Evolutionary conservation across 768 basidiomycete genomes (phyloP).

Genomic region (Trametes cinnabarina): DNA sequence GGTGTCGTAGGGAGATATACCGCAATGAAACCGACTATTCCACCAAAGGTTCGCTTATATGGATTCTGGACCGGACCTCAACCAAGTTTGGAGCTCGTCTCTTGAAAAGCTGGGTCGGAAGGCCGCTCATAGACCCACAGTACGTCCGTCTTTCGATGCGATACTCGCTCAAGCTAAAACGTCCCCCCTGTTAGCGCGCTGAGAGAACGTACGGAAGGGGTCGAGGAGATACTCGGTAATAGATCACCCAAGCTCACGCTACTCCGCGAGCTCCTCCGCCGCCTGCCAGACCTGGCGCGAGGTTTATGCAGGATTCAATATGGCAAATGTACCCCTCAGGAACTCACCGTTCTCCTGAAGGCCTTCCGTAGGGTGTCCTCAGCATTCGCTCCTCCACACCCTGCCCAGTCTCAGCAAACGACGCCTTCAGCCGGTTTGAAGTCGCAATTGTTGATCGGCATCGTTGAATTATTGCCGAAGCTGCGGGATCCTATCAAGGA

Average conservation of each 20-base stretch:
- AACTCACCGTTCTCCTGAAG: slow-evolving; percentile 70
- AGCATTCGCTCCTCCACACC: slow-evolving; percentile 47
- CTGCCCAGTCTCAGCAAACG: slow-evolving; percentile 31
- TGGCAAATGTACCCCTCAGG: slow-evolving; percentile 86
- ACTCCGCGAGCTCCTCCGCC: slow-evolving; percentile 66
- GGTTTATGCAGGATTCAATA: slow-evolving; percentile 90
- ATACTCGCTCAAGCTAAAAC: neutral
- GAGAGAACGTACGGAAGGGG: slow-evolving; percentile 75
- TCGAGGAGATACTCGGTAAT: slow-evolving; percentile 75
- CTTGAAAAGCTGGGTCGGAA: slow-evolving; percentile 82
- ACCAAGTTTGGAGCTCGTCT: slow-evolving; percentile 88
- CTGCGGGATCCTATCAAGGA: slow-evolving; percentile 53
- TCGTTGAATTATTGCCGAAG: slow-evolving; percentile 66
- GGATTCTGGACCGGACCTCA: slow-evolving; percentile 82
- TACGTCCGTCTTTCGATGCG: slow-evolving; percentile 27
- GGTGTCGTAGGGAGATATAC: slow-evolving; percentile 69
- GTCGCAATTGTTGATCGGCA: slow-evolving; percentile 65
- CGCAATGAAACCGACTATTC: slow-evolving; percentile 83
- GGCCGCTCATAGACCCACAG: slow-evolving; percentile 75
- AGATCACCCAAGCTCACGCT: slow-evolving; percentile 59
- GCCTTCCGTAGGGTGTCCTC: slow-evolving; percentile 71
- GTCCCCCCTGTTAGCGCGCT: slow-evolving; percentile 48
- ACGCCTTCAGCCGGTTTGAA: slow-evolving; percentile 49
- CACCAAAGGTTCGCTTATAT: slow-evolving; percentile 73
- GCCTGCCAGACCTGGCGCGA: slow-evolving; percentile 83